Evolutionary conservation across 306 rosid species (phyloP).

Genomic region (Cicer arietinum): DNA sequence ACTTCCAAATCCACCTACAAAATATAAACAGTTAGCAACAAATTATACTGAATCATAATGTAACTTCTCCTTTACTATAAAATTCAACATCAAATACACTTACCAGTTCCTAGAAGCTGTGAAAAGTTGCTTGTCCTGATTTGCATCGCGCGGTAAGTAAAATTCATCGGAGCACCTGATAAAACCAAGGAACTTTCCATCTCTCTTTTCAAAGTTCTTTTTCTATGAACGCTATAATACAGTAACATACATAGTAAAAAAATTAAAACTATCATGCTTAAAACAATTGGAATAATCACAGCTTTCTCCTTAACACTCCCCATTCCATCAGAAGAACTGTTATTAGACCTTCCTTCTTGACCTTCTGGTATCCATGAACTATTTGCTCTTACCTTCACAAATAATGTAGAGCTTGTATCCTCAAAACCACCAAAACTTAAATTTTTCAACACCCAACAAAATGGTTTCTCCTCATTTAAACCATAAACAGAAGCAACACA

Average conservation of each 20-base stretch:
- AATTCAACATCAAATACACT: constrained; percentile 17
- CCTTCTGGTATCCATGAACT: constrained; percentile 54
- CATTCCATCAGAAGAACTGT: constrained; percentile 55
- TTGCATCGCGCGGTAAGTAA: constrained; percentile 82
- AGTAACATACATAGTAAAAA: constrained; percentile 69
- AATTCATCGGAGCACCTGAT: constrained; percentile 79
- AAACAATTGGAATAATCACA: constrained; percentile 75
- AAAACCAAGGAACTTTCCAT: constrained; percentile 74
- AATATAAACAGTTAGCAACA: constrained; percentile 40
- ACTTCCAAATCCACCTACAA: constrained; percentile 91
- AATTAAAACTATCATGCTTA: constrained; percentile 69
- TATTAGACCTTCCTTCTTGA: constrained; percentile 45
- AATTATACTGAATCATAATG: constrained; percentile 3
- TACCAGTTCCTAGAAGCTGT: constrained; percentile 80
- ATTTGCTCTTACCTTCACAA: constrained; percentile 73
- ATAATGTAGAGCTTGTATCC: constrained; percentile 80
- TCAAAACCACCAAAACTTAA: constrained; percentile 91
- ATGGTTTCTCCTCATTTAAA: constrained; percentile 77
- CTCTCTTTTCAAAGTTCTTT: constrained; percentile 67
- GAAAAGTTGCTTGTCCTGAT: constrained; percentile 76
- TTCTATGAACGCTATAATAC: constrained; percentile 76
- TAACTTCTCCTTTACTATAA: neutral
- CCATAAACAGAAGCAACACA: constrained; percentile 94
- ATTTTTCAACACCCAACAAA: constrained; percentile 83
- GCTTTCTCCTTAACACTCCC: constrained; percentile 58